phyloP scores from a whole-genome alignment of 257 asterid species.

The Coffea eugenioides region DNA sequence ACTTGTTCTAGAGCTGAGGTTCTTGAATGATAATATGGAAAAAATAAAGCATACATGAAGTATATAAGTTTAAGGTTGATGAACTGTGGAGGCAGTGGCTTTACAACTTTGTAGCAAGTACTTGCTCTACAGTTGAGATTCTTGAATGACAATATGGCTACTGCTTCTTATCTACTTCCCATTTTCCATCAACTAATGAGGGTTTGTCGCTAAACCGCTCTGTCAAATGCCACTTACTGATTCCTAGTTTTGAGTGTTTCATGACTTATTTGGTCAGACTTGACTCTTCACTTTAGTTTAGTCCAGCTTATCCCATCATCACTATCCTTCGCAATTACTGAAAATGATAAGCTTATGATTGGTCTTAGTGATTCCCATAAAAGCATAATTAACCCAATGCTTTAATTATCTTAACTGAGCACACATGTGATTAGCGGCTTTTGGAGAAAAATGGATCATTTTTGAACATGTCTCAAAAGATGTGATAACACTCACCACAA shows the following conservation, averaged over 20 bases:
- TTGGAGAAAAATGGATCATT: too few species aligned
- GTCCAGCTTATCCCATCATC: conserved; percentile 2
- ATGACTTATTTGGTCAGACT: conserved; percentile 11
- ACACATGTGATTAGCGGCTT: background rate
- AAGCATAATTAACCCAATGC: background rate
- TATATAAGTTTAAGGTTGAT: background rate
- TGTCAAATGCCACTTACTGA: conserved; percentile 20
- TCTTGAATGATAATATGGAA: too few species aligned
- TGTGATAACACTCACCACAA: background rate
- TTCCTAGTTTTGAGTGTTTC: conserved; percentile 16
- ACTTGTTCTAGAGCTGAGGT: too few species aligned
- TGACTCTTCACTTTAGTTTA: conserved; percentile 5
- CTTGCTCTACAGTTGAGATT: background rate
- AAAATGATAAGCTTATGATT: too few species aligned
- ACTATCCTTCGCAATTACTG: background rate
- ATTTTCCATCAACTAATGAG: background rate
- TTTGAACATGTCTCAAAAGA: too few species aligned
- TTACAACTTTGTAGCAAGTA: background rate
- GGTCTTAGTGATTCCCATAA: background rate
- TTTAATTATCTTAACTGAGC: background rate
- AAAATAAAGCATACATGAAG: too few species aligned
- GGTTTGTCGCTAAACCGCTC: conserved; percentile 8
- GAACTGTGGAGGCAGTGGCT: background rate
- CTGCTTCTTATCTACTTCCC: background rate
- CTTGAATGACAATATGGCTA: background rate